phyloP scores from a whole-genome alignment of 352 stramenopile species.

The Phytophthora agathidicida region DNA sequence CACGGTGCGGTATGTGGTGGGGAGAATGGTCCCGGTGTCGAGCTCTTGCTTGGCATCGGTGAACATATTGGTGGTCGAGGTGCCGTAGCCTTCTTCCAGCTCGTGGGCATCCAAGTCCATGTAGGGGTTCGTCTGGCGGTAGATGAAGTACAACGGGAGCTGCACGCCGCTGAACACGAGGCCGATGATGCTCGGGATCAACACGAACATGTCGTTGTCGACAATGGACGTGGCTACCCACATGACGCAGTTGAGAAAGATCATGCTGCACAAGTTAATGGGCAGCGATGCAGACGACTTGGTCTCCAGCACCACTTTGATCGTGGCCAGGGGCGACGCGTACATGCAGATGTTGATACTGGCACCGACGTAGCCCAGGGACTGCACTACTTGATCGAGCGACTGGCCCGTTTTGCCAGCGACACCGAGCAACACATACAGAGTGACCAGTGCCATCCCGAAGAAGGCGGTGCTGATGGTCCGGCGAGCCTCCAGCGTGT shows the following conservation, averaged over 20 bases:
- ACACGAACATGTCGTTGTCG: slow-evolving; percentile 48
- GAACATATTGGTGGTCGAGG: slow-evolving; percentile 6
- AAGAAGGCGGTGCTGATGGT: slow-evolving; percentile 13
- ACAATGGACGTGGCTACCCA: slow-evolving; percentile 60
- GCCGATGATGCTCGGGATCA: slow-evolving; percentile 53
- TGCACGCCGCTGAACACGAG: slow-evolving; percentile 48
- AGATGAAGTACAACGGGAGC: slow-evolving; percentile 63
- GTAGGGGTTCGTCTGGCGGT: slow-evolving; percentile 24
- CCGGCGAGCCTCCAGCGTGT: slow-evolving; percentile 19
- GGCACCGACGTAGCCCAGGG: slow-evolving; percentile 46
- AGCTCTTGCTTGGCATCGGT: slow-evolving; percentile 15
- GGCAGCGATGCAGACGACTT: slow-evolving; percentile 62
- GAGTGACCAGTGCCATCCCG: slow-evolving; percentile 24
- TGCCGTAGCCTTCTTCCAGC: slow-evolving; percentile 30
- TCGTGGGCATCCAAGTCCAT: slow-evolving; percentile 24
- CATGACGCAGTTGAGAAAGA: slow-evolving; percentile 57
- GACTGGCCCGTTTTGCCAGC: slow-evolving; percentile 39
- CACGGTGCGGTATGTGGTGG: slow-evolving; percentile 26
- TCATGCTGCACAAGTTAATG: slow-evolving; percentile 54
- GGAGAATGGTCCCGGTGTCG: background rate
- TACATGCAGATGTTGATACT: slow-evolving; percentile 60
- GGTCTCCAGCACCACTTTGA: slow-evolving; percentile 54
- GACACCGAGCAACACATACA: slow-evolving; percentile 46
- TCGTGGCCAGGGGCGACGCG: slow-evolving; percentile 56
- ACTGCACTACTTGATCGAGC: slow-evolving; percentile 18